These are phyloP conservation scores for Komagataella populi DNA, from an alignment of 805 yeast genomes.

Conservation along the genomic window DNA sequence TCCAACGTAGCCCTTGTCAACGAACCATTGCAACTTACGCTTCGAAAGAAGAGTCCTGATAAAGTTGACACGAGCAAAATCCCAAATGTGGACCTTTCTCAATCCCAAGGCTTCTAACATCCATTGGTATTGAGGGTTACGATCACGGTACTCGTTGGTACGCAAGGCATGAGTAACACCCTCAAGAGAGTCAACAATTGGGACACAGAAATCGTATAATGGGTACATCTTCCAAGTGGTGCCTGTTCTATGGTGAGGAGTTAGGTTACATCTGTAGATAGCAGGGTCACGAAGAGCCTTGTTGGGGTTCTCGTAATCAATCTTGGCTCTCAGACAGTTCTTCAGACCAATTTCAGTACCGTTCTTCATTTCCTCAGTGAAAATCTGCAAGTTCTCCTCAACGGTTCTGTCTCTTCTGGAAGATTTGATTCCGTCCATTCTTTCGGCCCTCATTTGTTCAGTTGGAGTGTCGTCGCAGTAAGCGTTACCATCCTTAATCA, in stretches of 20 bases:
- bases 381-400: constrained; percentile 80
- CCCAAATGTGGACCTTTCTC: constrained; percentile 96
- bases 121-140: constrained; percentile 98
- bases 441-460: constrained; percentile 95
- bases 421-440: constrained; percentile 94
- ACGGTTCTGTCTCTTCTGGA: constrained; percentile 85
- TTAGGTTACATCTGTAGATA: constrained; percentile 90
- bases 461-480: constrained; percentile 94
- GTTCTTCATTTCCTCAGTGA: constrained; percentile 83
- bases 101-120: constrained; percentile 66
- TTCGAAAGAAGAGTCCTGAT: constrained; percentile 90
- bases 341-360: constrained; percentile 89
- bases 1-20: constrained; percentile 72
- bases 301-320: constrained; percentile 81
- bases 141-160: constrained; percentile 97
- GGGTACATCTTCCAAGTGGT: constrained; percentile 92
- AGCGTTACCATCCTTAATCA: constrained; percentile 94
- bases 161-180: constrained; percentile 97
- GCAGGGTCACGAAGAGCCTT: constrained; percentile 97
- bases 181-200: constrained; percentile 88
- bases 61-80: constrained; percentile 93
- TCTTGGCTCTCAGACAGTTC: constrained; percentile 94
- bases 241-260: constrained; percentile 98
- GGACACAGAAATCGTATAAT: constrained; percentile 97
- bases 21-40: constrained; percentile 99